Evolutionary conservation across 495 filamentous ascomycete genomes (phyloP).

Genomic region (Apodospora peruviana): DNA sequence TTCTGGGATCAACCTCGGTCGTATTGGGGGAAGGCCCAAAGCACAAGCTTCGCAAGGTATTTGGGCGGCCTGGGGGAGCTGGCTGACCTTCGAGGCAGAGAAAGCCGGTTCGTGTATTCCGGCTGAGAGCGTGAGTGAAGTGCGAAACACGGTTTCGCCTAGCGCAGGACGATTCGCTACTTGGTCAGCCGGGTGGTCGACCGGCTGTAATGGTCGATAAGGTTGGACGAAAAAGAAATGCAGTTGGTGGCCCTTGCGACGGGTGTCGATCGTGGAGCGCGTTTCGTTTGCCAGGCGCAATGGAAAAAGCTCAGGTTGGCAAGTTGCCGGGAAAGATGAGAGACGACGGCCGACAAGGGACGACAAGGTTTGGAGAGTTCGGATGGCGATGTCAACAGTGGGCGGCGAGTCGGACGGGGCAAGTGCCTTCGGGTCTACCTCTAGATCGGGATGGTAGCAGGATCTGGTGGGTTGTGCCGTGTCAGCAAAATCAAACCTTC

Average conservation of each 20-base stretch:
- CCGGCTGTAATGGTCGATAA: constrained; percentile 4
- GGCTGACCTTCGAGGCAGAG: no score
- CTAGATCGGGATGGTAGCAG: no score
- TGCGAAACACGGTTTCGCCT: constrained; percentile 15
- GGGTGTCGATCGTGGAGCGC: not conserved
- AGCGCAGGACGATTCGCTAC: not conserved
- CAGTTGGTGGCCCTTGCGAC: not conserved
- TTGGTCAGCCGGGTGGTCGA: not conserved
- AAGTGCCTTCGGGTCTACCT: no score
- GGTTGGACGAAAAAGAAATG: not conserved
- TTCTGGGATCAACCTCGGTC: constrained; percentile 4
- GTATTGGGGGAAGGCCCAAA: not conserved
- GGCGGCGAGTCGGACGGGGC: no score
- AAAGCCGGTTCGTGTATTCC: no score
- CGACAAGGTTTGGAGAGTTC: no score
- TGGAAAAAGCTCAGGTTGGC: not conserved
- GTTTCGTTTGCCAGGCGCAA: not conserved
- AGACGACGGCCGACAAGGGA: no score
- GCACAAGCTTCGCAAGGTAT: no score
- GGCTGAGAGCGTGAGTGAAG: constrained; percentile 7
- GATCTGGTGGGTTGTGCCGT: no score
- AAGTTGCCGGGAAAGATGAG: not conserved
- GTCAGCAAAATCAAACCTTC: no score
- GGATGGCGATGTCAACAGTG: no score
- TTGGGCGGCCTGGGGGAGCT: no score